A percentile compares a stretch with the other conserved stretches of the same genome.
Evolutionary conservation across 75 land plant genomes (phyloP).

Genomic region (Picea sitchensis): DNA sequence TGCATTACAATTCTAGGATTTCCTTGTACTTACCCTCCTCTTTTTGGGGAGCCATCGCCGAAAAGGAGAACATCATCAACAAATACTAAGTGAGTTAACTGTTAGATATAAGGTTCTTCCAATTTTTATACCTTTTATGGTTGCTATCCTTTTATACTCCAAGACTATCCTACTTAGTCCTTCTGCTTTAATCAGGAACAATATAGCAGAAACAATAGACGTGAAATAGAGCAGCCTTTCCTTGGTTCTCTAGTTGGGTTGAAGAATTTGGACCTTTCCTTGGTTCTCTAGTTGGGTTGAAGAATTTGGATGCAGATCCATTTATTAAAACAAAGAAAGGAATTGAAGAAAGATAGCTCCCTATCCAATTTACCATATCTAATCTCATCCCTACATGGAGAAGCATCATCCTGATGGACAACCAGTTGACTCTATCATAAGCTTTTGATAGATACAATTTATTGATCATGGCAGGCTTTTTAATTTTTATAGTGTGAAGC

Average conservation of each 20-base stretch:
- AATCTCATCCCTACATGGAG: not conserved
- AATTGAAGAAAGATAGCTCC: no score
- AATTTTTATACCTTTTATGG: not conserved
- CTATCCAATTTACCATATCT: not conserved
- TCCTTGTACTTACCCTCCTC: not conserved
- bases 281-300: not conserved
- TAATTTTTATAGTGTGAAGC: no score
- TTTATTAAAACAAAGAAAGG: not conserved
- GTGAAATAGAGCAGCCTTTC: not conserved
- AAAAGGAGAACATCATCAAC: not conserved
- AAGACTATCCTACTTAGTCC: not conserved
- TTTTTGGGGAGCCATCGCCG: not conserved
- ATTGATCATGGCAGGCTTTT: no score
- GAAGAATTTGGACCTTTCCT: not conserved
- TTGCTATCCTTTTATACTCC: not conserved
- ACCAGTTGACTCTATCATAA: not conserved
- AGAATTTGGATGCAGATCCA: not conserved
- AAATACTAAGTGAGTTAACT: no score
- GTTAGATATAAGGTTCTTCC: not conserved
- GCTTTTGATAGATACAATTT: no score
- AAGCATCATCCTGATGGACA: not conserved
- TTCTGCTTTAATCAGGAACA: not conserved
- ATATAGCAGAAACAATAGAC: not conserved
- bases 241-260: not conserved
- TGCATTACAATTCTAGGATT: not conserved